Evolutionary conservation across 2,329 filamentous ascomycete genomes (phyloP).

Genomic region (Xylariaceae sp.): DNA sequence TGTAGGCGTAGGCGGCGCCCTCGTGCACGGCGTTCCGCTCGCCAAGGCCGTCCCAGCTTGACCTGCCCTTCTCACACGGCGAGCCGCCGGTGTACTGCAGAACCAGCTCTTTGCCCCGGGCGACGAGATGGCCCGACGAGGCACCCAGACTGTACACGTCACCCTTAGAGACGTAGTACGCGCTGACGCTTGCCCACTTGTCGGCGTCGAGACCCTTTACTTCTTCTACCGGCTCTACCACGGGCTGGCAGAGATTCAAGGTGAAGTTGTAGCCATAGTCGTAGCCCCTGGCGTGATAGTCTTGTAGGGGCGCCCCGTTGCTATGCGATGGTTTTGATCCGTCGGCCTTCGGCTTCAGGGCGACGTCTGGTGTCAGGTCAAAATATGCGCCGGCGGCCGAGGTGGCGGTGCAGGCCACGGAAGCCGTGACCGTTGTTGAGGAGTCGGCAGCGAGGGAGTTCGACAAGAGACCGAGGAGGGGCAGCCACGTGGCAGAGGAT

Average conservation of each 20-base stretch:
- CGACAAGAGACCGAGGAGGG: slow-evolving; percentile 28
- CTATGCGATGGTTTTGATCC: slow-evolving; percentile 32
- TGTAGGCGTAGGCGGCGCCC: slow-evolving; percentile 26
- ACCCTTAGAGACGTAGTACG: slow-evolving; percentile 61
- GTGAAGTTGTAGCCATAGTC: slow-evolving; percentile 80
- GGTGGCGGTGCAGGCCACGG: slow-evolving; percentile 46
- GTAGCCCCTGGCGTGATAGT: slow-evolving; percentile 61
- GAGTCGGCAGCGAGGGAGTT: slow-evolving; percentile 26
- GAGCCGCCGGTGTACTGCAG: slow-evolving; percentile 73
- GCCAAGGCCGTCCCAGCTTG: slow-evolving; percentile 22
- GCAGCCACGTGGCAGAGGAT: slow-evolving; percentile 22
- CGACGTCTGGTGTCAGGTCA: slow-evolving; percentile 49
- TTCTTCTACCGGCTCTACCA: slow-evolving; percentile 57
- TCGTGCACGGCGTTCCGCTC: slow-evolving; percentile 26
- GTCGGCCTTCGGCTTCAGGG: slow-evolving; percentile 33
- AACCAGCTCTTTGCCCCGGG: slow-evolving; percentile 65
- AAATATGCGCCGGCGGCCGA: slow-evolving; percentile 51
- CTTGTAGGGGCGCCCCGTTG: slow-evolving; percentile 34
- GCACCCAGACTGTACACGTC: slow-evolving; percentile 70
- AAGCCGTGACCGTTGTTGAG: slow-evolving; percentile 33
- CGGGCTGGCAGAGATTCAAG: slow-evolving; percentile 70
- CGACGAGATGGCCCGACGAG: slow-evolving; percentile 45
- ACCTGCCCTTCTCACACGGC: slow-evolving; percentile 51
- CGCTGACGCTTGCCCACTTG: slow-evolving; percentile 67
- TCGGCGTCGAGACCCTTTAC: slow-evolving; percentile 56